Conservation (phyloP, 2,329 filamentous ascomycete species). For the Ciborinia camelliae region DNA sequence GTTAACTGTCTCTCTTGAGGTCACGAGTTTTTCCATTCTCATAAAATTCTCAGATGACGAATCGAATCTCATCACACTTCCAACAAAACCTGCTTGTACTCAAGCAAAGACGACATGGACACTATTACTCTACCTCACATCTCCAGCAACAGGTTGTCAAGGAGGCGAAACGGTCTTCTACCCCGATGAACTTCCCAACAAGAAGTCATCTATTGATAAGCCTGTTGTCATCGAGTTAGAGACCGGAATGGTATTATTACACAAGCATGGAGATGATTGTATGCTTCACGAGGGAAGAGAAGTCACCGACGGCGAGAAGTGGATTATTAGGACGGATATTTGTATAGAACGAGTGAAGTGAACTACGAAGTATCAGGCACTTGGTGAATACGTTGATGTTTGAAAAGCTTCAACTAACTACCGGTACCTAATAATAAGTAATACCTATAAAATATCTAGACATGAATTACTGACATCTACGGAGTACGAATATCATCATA, state of each 20-base stretch:
- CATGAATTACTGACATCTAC: not conserved
- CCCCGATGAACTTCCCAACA: conserved; percentile 56
- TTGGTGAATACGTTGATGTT: not conserved
- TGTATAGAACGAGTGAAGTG: conserved; percentile 52
- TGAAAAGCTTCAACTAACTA: not conserved
- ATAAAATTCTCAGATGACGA: conserved; percentile 67
- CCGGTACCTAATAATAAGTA: not conserved
- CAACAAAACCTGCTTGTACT: conserved; percentile 41
- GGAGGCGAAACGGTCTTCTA: conserved; percentile 95
- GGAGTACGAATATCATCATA: no score
- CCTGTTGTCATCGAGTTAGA: conserved; percentile 72
- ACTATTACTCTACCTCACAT: conserved; percentile 80
- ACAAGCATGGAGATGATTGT: conserved; percentile 86
- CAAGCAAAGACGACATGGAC: conserved; percentile 83
- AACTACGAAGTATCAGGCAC: no score
- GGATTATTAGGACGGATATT: conserved; percentile 83
- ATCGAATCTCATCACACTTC: conserved; percentile 67
- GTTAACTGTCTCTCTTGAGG: conserved; percentile 39
- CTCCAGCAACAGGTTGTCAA: conserved; percentile 66
- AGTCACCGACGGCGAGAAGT: conserved; percentile 79
- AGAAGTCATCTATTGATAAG: conserved; percentile 47
- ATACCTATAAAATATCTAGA: not conserved
- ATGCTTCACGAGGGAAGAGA: conserved; percentile 85
- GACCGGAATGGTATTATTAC: conserved; percentile 80
- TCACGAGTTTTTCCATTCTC: conserved; percentile 15